Evolutionary conservation across 352 stramenopile genomes (phyloP).

Genomic region (Phytophthora sojae): DNA sequence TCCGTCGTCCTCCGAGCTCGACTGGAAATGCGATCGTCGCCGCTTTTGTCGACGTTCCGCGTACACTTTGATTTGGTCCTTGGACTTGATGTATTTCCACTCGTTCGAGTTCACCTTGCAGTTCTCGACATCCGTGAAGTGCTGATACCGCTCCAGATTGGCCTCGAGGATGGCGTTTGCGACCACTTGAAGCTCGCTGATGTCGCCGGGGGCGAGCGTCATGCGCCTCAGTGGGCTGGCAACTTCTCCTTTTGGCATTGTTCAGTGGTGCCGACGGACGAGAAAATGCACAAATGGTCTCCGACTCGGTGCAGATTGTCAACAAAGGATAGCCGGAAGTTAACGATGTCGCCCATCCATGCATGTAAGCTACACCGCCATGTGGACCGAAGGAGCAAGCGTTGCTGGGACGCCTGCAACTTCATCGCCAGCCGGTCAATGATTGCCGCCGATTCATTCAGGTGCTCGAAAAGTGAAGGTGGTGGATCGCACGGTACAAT

Average conservation of each 20-base stretch:
- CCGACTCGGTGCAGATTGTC: conserved; percentile 9
- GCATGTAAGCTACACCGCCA: conserved; percentile 26
- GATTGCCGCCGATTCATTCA: conserved; percentile 15
- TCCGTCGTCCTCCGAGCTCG: not conserved
- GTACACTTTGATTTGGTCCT: conserved; percentile 36
- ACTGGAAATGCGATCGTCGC: conserved; percentile 8
- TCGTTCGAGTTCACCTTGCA: conserved; percentile 27
- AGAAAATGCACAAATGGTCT: conserved; percentile 24
- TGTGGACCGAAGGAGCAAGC: conserved; percentile 21
- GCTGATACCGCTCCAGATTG: conserved; percentile 38
- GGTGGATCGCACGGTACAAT: conserved; percentile 7
- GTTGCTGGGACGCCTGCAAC: conserved; percentile 1
- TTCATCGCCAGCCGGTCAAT: conserved; percentile 15
- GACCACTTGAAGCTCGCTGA: conserved; percentile 32
- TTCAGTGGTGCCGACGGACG: not conserved
- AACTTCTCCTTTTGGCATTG: conserved; percentile 33
- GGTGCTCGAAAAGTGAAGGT: conserved; percentile 21
- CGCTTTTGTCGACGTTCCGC: conserved; percentile 25
- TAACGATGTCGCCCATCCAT: conserved; percentile 19
- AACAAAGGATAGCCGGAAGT: conserved; percentile 14
- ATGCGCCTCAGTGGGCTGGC: conserved; percentile 38
- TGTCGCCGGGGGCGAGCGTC: conserved; percentile 13
- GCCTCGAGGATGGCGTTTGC: conserved; percentile 36
- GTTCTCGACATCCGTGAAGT: conserved; percentile 28
- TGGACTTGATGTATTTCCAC: conserved; percentile 43